These are phyloP conservation scores for Melanogaster broomeanus DNA, from an alignment of 768 basidiomycete genomes.

Conservation along the genomic window DNA sequence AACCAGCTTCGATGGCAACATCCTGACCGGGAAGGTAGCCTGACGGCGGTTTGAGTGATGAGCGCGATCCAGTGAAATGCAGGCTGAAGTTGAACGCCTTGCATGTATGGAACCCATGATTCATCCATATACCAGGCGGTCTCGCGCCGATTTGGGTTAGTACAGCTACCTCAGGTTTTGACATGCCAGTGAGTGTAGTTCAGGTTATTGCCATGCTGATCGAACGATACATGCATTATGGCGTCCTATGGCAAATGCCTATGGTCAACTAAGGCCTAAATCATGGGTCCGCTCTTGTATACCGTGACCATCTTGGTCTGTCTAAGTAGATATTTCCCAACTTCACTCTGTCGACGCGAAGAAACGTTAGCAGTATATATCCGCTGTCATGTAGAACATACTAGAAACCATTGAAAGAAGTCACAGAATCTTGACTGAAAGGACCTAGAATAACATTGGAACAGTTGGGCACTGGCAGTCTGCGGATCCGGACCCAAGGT, in stretches of 20 bases:
- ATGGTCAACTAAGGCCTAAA: slow-evolving; percentile 10
- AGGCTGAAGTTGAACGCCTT: neutral
- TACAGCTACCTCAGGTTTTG: slow-evolving; percentile 14
- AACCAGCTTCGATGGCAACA: too few relatives aligned
- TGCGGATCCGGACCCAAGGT: slow-evolving; percentile 8
- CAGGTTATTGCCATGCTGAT: slow-evolving; percentile 40
- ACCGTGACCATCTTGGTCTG: neutral
- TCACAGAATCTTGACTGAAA: slow-evolving; percentile 38
- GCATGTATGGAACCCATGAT: slow-evolving; percentile 31
- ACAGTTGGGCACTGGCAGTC: slow-evolving; percentile 29
- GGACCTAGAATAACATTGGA: slow-evolving; percentile 39
- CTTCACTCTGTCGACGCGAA: slow-evolving; percentile 18
- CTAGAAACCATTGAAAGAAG: slow-evolving; percentile 37
- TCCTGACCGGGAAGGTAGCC: slow-evolving; percentile 36
- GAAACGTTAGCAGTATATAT: slow-evolving; percentile 36
- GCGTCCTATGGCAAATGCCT: neutral
- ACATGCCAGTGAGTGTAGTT: slow-evolving; percentile 32
- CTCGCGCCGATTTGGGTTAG: slow-evolving; percentile 26
- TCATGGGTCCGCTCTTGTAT: neutral
- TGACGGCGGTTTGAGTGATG: slow-evolving; percentile 10
- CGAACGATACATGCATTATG: slow-evolving; percentile 27
- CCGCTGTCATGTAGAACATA: too few relatives aligned
- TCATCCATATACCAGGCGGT: slow-evolving; percentile 22
- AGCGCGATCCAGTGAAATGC: slow-evolving; percentile 9
- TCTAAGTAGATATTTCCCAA: neutral